phyloP scores from a whole-genome alignment of 2,329 filamentous ascomycete species.

The Cercospora janseana region DNA sequence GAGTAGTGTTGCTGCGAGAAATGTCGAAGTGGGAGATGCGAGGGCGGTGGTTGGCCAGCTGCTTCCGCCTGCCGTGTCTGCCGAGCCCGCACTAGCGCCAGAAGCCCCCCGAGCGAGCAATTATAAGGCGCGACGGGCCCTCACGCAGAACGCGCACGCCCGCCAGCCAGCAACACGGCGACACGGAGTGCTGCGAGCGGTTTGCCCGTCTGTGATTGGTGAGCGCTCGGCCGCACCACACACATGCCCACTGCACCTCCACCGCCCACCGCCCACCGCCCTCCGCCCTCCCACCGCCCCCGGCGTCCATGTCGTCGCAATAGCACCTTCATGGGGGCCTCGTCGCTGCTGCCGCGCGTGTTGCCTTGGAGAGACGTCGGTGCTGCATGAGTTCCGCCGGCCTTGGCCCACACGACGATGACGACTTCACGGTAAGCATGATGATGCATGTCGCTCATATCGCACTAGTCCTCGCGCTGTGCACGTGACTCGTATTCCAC shows the following conservation, averaged over 20 bases:
- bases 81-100: too few relatives aligned
- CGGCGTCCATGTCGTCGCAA: not conserved
- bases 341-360: not conserved
- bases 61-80: too few relatives aligned
- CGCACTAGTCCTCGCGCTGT: not conserved
- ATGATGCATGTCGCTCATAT: constrained; percentile 16
- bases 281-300: not conserved
- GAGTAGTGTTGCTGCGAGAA: too few relatives aligned
- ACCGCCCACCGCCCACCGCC: not conserved
- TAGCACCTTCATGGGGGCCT: constrained; percentile 14
- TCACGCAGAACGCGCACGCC: too few relatives aligned
- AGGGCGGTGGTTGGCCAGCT: too few relatives aligned
- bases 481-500: constrained; percentile 6
- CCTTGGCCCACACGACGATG: constrained; percentile 6
- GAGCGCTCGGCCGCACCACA: not conserved
- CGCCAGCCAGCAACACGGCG: not conserved
- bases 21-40: too few relatives aligned
- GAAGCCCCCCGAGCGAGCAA: too few relatives aligned
- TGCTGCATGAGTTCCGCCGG: constrained; percentile 1
- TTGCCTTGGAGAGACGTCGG: constrained; percentile 6
- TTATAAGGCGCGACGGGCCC: too few relatives aligned
- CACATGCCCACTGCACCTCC: constrained; percentile 4
- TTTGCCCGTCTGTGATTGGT: not conserved
- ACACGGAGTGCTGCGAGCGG: constrained; percentile 3
- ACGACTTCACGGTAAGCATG: constrained; percentile 16